A percentile compares a stretch with the other conserved stretches of the same genome.
These are phyloP conservation scores for Stachybotrys chlorohalonatus DNA, from an alignment of 2,329 filamentous ascomycete species.

Conservation along the genomic window DNA sequence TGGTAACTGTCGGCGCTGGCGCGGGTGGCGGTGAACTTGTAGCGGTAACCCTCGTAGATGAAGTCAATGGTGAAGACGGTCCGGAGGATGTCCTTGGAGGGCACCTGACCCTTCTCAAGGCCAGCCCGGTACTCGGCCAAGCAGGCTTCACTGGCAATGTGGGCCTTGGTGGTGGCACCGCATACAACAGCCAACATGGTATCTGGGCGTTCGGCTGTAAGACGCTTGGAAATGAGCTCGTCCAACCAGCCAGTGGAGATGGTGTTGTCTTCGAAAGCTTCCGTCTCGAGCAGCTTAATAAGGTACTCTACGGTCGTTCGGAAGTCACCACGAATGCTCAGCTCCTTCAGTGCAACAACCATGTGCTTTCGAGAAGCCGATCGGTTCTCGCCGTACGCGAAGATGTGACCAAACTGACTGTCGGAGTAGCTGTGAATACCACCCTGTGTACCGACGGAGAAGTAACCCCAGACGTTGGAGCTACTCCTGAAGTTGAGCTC, in stretches of 20 bases:
- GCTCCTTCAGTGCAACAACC: constrained; percentile 95
- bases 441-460: constrained; percentile 93
- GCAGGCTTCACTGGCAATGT: constrained; percentile 86
- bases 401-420: constrained; percentile 98
- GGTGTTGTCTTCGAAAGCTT: constrained; percentile 97
- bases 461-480: constrained; percentile 99
- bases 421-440: constrained; percentile 99
- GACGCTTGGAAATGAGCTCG: constrained; percentile 94
- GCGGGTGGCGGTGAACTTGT: constrained; percentile 96
- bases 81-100: constrained; percentile 92
- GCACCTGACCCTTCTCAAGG: constrained; percentile 94
- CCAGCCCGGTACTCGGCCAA: constrained; percentile 79
- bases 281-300: constrained; percentile 96
- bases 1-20: constrained; percentile 92
- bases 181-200: constrained; percentile 89
- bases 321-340: constrained; percentile 99
- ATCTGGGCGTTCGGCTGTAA: constrained; percentile 93
- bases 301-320: constrained; percentile 97
- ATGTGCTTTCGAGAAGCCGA: constrained; percentile 96
- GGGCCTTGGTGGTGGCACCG: constrained; percentile 89
- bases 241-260: constrained; percentile 99
- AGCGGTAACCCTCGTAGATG: constrained; percentile 93
- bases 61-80: constrained; percentile 97
- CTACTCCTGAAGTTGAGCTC: constrained; percentile 98
- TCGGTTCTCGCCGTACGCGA: constrained; percentile 96